phyloP scores from a whole-genome alignment of 2,329 filamentous ascomycete species.

The Aspergillus amoenus region DNA sequence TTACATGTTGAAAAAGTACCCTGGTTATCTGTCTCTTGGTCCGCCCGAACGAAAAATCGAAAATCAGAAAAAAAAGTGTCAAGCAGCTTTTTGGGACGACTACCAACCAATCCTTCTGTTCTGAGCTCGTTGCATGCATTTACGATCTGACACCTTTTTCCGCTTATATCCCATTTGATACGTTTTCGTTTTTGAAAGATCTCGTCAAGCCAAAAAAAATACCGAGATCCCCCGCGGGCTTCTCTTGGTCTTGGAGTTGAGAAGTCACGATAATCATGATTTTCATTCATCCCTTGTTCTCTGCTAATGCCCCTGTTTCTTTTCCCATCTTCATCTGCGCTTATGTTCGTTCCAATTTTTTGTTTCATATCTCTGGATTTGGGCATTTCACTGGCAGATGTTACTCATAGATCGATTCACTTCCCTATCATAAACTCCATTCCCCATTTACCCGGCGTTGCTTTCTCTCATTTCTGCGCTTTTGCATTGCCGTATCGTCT shows the following conservation, averaged over 20 bases:
- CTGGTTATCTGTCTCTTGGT: slow-evolving; percentile 29
- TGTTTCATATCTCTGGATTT: slow-evolving; percentile 21
- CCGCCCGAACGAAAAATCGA: slow-evolving; percentile 30
- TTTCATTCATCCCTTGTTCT: slow-evolving; percentile 36
- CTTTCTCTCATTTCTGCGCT: slow-evolving; percentile 23
- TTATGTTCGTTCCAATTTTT: slow-evolving; percentile 27
- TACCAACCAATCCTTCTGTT: slow-evolving; percentile 21
- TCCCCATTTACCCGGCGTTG: slow-evolving; percentile 29
- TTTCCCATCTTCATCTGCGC: slow-evolving; percentile 28
- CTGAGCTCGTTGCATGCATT: slow-evolving; percentile 14
- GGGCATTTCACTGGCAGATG: slow-evolving; percentile 40
- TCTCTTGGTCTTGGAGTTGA: slow-evolving; percentile 21
- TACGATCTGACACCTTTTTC: slow-evolving; percentile 18
- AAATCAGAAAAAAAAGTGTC: slow-evolving; percentile 31
- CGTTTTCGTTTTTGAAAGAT: slow-evolving; percentile 18
- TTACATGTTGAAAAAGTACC: slow-evolving; percentile 35
- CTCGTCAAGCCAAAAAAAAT: slow-evolving; percentile 18
- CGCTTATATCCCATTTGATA: slow-evolving; percentile 17
- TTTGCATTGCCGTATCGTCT: slow-evolving; percentile 27
- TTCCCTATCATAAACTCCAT: slow-evolving; percentile 19
- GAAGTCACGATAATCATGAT: slow-evolving; percentile 40
- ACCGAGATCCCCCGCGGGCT: slow-evolving; percentile 16
- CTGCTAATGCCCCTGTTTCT: slow-evolving; percentile 20
- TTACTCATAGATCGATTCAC: slow-evolving; percentile 39
- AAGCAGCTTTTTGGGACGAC: slow-evolving; percentile 27